Evolutionary conservation across 192 early-diverging fungal species (phyloP).

Genomic region (Coemansia sp.): DNA sequence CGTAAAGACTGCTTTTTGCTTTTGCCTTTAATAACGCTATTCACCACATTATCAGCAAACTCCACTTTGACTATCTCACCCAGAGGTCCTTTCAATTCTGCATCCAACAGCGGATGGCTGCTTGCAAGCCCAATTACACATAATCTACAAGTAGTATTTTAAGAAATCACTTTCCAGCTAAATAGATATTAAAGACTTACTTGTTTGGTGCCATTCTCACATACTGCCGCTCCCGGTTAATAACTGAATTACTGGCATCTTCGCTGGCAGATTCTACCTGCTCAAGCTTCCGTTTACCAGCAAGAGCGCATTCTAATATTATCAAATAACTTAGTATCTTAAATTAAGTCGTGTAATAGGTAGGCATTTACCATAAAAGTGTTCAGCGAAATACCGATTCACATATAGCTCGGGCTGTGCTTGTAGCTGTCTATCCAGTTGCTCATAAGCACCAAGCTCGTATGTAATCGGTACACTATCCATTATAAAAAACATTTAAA

Average conservation of each 20-base stretch:
- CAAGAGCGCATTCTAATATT: slow-evolving; percentile 14
- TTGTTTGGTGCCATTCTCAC: slow-evolving; percentile 41
- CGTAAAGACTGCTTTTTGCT: slow-evolving; percentile 41
- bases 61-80: slow-evolving; percentile 17
- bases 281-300: slow-evolving; percentile 33
- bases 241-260: background rate
- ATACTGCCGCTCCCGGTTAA: slow-evolving; percentile 34
- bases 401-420: slow-evolving; percentile 19
- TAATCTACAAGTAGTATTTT: slow-evolving; percentile 13
- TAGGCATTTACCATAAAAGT: slow-evolving; percentile 16
- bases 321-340: too few relatives aligned
- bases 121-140: slow-evolving; percentile 32
- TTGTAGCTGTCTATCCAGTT: slow-evolving; percentile 18
- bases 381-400: slow-evolving; percentile 30
- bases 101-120: slow-evolving; percentile 32
- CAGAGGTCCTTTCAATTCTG: background rate
- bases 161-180: background rate
- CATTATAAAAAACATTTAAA: background rate
- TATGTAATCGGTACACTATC: slow-evolving; percentile 22
- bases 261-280: slow-evolving; percentile 1
- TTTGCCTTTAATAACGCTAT: slow-evolving; percentile 43
- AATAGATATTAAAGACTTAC: slow-evolving; percentile 3
- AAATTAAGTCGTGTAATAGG: too few relatives aligned
- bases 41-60: slow-evolving; percentile 22
- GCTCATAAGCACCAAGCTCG: slow-evolving; percentile 25